These are phyloP conservation scores for Backusella sp. DNA, from an alignment of 192 early-diverging fungal genomes.

Conservation along the genomic window DNA sequence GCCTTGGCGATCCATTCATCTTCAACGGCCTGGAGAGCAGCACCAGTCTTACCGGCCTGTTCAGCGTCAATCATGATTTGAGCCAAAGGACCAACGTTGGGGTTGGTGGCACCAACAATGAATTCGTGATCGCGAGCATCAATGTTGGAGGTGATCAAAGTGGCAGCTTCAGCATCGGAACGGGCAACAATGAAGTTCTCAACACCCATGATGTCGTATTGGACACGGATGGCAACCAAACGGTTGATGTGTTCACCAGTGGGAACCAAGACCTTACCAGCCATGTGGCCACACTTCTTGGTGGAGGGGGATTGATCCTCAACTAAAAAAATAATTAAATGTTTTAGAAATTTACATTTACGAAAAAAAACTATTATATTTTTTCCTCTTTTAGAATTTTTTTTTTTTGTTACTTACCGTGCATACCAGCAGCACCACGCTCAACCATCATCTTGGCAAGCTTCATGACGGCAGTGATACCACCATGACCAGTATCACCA, in stretches of 20 bases:
- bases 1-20: conserved; percentile 84
- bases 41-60: conserved; percentile 66
- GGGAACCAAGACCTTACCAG: conserved; percentile 97
- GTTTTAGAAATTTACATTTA: conserved; percentile 3
- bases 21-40: conserved; percentile 83
- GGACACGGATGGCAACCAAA: conserved; percentile 90
- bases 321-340: conserved; percentile 30
- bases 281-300: conserved; percentile 99
- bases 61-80: conserved; percentile 80
- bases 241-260: conserved; percentile 99
- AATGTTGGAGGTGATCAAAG: conserved; percentile 95
- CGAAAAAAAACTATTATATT: background rate
- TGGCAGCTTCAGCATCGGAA: conserved; percentile 97
- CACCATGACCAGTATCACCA: conserved; percentile 98
- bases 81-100: conserved; percentile 65
- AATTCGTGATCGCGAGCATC: conserved; percentile 96
- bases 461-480: conserved; percentile 98
- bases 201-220: conserved; percentile 98
- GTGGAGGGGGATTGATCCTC: conserved; percentile 95
- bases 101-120: conserved; percentile 91
- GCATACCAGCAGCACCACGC: conserved; percentile 94
- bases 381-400: background rate
- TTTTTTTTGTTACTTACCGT: conserved; percentile 41
- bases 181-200: conserved; percentile 94
- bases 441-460: conserved; percentile 98